These are phyloP conservation scores for Candida coleopterorum DNA, from an alignment of 805 yeast species.

Conservation along the genomic window DNA sequence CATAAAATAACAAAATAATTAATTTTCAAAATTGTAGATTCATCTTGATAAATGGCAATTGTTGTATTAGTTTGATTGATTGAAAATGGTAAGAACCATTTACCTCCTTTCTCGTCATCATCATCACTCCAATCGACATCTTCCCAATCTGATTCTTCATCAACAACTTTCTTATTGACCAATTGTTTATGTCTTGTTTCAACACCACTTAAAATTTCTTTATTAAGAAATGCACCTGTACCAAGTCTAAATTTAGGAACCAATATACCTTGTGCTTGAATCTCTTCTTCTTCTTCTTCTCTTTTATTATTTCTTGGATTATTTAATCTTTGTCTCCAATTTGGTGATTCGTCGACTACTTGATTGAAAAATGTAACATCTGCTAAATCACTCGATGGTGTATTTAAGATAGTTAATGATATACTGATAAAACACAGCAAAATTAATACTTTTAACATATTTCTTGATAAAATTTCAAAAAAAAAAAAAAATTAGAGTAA, in stretches of 20 bases:
- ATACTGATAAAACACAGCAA: neutral
- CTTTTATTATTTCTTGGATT: neutral
- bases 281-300: neutral
- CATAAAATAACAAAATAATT: constrained; percentile 4
- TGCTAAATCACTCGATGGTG: constrained; percentile 2
- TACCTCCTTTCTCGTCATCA: neutral
- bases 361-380: constrained; percentile 7
- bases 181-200: constrained; percentile 5
- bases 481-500: too few relatives aligned
- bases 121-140: constrained; percentile 1
- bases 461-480: neutral
- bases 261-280: constrained; percentile 7
- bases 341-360: constrained; percentile 4
- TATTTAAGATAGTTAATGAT: neutral
- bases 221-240: constrained; percentile 17
- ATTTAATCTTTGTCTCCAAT: constrained; percentile 4
- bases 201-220: constrained; percentile 6
- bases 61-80: neutral
- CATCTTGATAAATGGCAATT: too few relatives aligned
- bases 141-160: constrained; percentile 5
- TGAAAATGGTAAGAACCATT: constrained; percentile 5
- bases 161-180: constrained; percentile 4
- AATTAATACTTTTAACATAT: neutral
- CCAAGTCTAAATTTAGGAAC: constrained; percentile 12
- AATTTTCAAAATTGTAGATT: neutral